Conservation (phyloP, 176 grass and related monocot genomes). For the Triticum timopheevii region DNA sequence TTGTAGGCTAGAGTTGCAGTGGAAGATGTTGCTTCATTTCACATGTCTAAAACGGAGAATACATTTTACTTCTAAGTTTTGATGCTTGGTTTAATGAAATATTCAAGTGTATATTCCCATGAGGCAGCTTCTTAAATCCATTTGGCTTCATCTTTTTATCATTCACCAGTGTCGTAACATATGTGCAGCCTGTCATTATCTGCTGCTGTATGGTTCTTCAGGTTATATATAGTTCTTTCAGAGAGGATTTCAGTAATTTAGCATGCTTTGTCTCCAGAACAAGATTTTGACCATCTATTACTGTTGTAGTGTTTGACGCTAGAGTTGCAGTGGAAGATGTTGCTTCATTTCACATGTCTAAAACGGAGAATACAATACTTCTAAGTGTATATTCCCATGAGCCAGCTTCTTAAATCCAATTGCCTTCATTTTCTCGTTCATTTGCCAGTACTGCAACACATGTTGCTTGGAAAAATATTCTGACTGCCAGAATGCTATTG, state of each 20-base stretch:
- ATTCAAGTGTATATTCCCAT: background rate
- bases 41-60: background rate
- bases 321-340: constrained; percentile 9
- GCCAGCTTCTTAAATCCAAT: background rate
- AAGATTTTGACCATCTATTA: constrained; percentile 43
- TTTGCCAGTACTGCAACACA: background rate
- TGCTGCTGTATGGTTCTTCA: constrained; percentile 15
- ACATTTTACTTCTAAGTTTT: background rate
- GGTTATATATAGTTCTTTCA: constrained; percentile 24
- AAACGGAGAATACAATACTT: background rate
- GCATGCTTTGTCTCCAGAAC: constrained; percentile 1
- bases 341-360: background rate
- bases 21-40: constrained; percentile 18
- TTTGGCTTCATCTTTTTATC: background rate
- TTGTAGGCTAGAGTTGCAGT: constrained; percentile 7
- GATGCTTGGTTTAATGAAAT: background rate
- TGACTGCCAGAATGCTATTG: background rate
- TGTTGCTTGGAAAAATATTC: too few relatives aligned
- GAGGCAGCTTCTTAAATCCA: background rate
- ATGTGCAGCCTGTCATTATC: constrained; percentile 36
- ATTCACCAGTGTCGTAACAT: too few relatives aligned
- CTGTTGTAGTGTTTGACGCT: constrained; percentile 28
- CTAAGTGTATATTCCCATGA: background rate
- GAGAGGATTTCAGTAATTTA: constrained; percentile 6
- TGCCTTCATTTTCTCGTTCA: background rate